phyloP scores from a whole-genome alignment of 2,329 filamentous ascomycete genomes.

The Fusarium proliferatum region DNA sequence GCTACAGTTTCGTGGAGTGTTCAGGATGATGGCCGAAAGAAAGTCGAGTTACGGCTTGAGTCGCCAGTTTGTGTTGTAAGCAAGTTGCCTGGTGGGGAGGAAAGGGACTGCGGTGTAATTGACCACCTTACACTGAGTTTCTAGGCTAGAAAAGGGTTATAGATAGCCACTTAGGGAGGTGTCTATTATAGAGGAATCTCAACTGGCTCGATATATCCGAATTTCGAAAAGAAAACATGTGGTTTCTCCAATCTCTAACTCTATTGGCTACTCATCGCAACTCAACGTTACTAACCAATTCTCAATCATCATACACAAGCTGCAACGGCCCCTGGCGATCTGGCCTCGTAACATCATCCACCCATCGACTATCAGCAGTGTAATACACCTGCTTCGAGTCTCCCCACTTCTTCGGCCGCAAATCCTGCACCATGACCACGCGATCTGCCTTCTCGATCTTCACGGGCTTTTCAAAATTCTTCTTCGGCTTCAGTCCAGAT shows the following conservation, averaged over 20 bases:
- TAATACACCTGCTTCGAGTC: not conserved
- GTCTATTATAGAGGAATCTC: too few species aligned
- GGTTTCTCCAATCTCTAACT: too few species aligned
- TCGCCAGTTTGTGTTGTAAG: not conserved
- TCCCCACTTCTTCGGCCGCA: fast-evolving
- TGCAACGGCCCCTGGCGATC: not conserved
- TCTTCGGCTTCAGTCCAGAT: not conserved
- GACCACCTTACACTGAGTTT: not conserved
- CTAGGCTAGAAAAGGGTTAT: not conserved
- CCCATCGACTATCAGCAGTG: not conserved
- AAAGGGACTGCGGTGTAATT: not conserved
- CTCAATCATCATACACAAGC: not conserved
- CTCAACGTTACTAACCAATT: too few species aligned
- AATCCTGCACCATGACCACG: not conserved
- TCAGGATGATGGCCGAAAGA: not conserved
- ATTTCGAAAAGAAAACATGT: too few species aligned
- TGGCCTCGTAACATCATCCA: not conserved
- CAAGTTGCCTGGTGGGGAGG: not conserved
- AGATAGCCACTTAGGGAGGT: too few species aligned
- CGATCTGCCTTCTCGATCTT: fast-evolving
- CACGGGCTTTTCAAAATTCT: fast-evolving
- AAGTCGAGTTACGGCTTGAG: not conserved
- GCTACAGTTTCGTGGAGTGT: not conserved
- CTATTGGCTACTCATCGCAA: too few species aligned
- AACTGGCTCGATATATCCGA: too few species aligned